Base-by-base conservation (phyloP, 495 filamentous ascomycete genomes). In the Pyrenula aspistea region DNA sequence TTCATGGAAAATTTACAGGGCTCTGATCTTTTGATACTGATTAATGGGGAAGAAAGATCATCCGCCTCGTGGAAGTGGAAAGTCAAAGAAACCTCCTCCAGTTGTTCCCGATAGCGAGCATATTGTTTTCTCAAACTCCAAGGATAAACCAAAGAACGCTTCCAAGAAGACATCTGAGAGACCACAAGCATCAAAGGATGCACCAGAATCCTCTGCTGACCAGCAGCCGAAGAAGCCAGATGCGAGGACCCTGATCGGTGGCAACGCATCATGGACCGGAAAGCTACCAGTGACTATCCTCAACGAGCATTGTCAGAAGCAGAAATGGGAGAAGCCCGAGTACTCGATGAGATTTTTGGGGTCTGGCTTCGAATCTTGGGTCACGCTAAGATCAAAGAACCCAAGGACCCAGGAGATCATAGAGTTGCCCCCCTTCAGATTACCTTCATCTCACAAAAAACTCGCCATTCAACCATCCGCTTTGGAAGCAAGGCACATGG, bases 221-320 rank as follows among this genome's bases (percentile, higher is more conserved):
- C 75, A 73, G 59, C 83, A 82, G 21, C 31, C 31, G 15, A 90
- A 90, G 58, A 87, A 86, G 62, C 88, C 89, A 42, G 83, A 88
- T 25, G 84, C 89, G 55, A 87, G 90, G 70, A 84, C 88, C 60
- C 72, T 98, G 56, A 95, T 98, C 68, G 94, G 89, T 53, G 93
- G 93, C 53, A 42, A 42, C 31, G 82, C 88, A 61, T 96, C 90
- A 65, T 98, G 94, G 94, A 98, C 93, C 0, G 93, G 93, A 36
- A 98, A 98, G 67, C 71, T 98, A 42, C 93, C 93, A 2, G 87
- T 95, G 54, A 93, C 91, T 65, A 76, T 98, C 65, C 83, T 98
- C 56, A 85, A 86, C 19, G 93, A 98, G 77, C 89, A 95, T 73
- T 94, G 88, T 64, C 89, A 95, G 68, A 91, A 91, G 71, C 87